Conservation (phyloP, 2,329 filamentous ascomycete species). For the Coniochaeta pulveracea region DNA sequence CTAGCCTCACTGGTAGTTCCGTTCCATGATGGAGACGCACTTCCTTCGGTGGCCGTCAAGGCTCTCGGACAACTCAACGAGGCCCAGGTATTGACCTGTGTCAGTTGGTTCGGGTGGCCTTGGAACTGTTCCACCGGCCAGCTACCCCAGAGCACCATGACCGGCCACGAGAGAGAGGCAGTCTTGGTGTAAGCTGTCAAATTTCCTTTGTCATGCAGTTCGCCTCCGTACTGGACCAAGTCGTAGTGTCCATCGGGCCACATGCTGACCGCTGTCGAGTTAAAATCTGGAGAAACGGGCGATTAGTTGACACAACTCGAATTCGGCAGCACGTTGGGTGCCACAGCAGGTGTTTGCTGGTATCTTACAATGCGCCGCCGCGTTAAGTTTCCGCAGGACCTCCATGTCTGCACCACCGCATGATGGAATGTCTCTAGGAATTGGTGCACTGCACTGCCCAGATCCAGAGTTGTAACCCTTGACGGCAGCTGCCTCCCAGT, state of each 20-base stretch:
- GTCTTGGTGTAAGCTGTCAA: background rate
- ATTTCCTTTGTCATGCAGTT: background rate
- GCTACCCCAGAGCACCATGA: background rate
- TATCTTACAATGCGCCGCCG: background rate
- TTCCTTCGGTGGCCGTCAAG: no score
- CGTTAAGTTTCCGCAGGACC: background rate
- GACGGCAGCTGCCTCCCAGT: background rate
- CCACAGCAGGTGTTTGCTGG: no score
- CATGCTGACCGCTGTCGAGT: background rate
- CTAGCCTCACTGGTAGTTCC: no score
- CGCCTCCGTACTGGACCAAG: background rate
- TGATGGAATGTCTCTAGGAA: background rate
- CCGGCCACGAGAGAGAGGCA: background rate
- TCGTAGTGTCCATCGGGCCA: background rate
- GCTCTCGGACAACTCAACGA: no score
- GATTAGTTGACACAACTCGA: no score
- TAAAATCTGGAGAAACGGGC: background rate
- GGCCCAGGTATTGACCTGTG: no score
- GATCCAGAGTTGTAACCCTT: background rate
- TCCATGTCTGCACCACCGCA: background rate
- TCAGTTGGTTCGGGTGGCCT: no score
- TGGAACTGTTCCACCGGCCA: no score
- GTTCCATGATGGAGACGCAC: no score
- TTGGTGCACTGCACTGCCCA: background rate
- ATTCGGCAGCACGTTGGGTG: no score